Conservation (phyloP, 164 flowering plant species). For the Macadamia tetraphylla region DNA sequence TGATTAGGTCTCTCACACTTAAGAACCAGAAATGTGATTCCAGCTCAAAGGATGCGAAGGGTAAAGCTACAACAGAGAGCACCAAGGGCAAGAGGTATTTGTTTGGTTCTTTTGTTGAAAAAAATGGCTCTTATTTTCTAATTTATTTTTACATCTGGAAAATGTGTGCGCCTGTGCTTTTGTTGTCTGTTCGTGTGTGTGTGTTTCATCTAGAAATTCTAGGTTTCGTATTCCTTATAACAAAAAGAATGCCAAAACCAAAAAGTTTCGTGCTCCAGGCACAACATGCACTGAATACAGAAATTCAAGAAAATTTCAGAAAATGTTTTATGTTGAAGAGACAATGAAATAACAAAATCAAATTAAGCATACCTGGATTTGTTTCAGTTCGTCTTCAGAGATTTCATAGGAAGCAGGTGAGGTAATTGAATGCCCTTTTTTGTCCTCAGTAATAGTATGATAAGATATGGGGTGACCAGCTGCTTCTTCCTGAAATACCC, state of each 20-base stretch:
- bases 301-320: background rate
- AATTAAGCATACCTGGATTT: constrained; percentile 49
- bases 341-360: background rate
- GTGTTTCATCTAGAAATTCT: too few species aligned
- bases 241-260: too few species aligned
- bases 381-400: constrained; percentile 46
- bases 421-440: constrained; percentile 16
- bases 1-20: constrained; percentile 75
- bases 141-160: background rate
- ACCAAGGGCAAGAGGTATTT: constrained; percentile 70
- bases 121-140: background rate
- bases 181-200: too few species aligned
- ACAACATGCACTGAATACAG: too few species aligned
- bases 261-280: too few species aligned
- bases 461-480: constrained; percentile 11
- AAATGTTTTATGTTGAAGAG: too few species aligned
- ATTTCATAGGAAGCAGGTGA: constrained; percentile 24
- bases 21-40: constrained; percentile 54
- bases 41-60: constrained; percentile 48
- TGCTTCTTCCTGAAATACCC: constrained; percentile 23
- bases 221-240: too few species aligned
- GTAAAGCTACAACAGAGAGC: constrained; percentile 30
- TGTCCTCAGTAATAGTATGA: constrained; percentile 26
- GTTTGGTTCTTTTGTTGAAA: background rate
- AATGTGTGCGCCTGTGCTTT: too few species aligned